Conservation (phyloP, 208 protist genomes). For the Angomonas ambiguus region DNA sequence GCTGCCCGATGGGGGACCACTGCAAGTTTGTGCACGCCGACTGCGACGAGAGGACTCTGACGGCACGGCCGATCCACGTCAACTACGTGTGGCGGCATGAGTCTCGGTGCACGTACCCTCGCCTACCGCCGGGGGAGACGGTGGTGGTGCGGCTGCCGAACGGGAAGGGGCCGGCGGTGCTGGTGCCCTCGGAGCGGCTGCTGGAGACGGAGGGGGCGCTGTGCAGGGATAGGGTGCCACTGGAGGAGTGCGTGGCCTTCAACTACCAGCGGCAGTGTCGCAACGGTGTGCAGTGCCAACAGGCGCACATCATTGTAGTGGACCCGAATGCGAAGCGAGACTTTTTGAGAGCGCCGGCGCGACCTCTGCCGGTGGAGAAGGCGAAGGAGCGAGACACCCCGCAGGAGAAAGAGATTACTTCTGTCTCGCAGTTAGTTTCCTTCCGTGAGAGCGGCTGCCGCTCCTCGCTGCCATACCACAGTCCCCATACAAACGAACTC, state of each 20-base stretch:
- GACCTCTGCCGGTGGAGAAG: background rate
- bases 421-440: background rate
- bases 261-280: background rate
- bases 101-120: slow-evolving; percentile 57
- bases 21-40: slow-evolving; percentile 84
- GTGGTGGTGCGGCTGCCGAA: slow-evolving; percentile 22
- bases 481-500: too few species aligned
- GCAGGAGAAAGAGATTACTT: slow-evolving; percentile 13
- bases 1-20: slow-evolving; percentile 51
- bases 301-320: background rate
- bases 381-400: background rate
- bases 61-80: slow-evolving; percentile 67
- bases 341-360: background rate
- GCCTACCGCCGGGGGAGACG: slow-evolving; percentile 30
- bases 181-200: background rate
- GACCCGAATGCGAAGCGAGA: background rate
- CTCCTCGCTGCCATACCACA: too few species aligned
- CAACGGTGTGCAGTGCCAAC: background rate
- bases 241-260: slow-evolving; percentile 3
- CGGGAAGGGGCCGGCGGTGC: background rate
- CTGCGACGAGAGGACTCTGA: slow-evolving; percentile 41
- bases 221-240: background rate
- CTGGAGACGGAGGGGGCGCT: background rate
- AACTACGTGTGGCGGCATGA: slow-evolving; percentile 74
- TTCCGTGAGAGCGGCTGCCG: too few species aligned